Evolutionary conservation across 2,329 filamentous ascomycete genomes (phyloP), one percentile per base, ranked within the genome.

Genomic region (Cercospora berteroae): DNA sequence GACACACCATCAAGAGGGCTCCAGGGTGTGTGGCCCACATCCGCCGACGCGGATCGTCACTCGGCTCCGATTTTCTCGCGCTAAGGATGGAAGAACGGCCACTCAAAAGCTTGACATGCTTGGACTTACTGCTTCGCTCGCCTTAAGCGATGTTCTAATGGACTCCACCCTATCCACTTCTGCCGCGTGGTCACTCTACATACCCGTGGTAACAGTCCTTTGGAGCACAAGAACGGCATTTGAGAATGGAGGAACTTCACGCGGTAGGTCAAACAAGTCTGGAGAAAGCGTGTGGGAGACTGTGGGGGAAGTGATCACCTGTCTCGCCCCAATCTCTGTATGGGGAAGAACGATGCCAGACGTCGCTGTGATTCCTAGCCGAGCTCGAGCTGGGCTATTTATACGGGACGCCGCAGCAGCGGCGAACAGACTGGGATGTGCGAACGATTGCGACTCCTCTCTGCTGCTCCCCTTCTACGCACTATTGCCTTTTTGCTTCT

Each of bases 31-130:
- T 10, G 48, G 23, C 29, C 48, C 48, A 52, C 48, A n/a, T 52
- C 20, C 12, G 12, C 48, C 48, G 48, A 52, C 25, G 48, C 10
- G 48, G 48, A 27, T 52, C 23, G 23, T 52, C 23, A 52, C 48
- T 27, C 48, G 23, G 48, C 48, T 52, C 48, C 48, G 48, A 13
- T 27, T 44, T 50, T 61, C 36, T 5, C 59, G 20, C 25, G 59
- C 36, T 27, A 61, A 20, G 5, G 23, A 12, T 27, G 36, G 36
- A 48, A 61, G 59, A 39, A 44, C 39, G 44, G 59, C 59, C 59
- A 61, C 59, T 61, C 59, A 50, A 61, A 65, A 65, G 63, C 63
- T 65, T 65, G 50, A 42, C 50, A 61, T 65, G 56, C 56, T 60
- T 61, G 25, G 36, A 25, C 25, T 23, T 33, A 52, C 59, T 27